Base-by-base conservation (phyloP, 2,329 filamentous ascomycete species). In the Stagonosporopsis tanaceti region DNA sequence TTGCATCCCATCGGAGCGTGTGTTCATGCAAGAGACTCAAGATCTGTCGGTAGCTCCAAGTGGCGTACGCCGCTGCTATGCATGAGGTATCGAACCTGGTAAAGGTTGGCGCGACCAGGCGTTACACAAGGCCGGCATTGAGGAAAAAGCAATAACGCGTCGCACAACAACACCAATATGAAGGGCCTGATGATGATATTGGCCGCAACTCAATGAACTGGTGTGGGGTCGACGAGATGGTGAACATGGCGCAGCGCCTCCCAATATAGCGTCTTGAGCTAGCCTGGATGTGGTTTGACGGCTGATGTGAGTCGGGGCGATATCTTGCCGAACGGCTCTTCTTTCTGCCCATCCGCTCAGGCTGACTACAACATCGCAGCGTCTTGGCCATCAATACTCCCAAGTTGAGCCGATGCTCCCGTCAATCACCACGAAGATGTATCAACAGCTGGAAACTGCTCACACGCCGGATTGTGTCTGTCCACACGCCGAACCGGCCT, bases 241-340 rank as follows among this genome's bases (percentile, higher is more conserved):
- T 42, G 37, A 40, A 17, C 27, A 17, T 24, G 46, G 35, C 47
- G 47, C 44, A 37, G 42, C 24, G 35, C 28, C 24, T 38, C 27
- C 8, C 17, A 44, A 30, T 14, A n/a, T 39, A 39, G 46, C 25
- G 40, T 40, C n/a, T 42, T 12, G 30, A 34, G 44, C 50, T 40
- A 50, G 34, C 25, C 22, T 4, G 7, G 32, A 40, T 40, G 8
- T 6, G 35, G 46, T 2, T 37, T 30, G 5, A 25, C 34, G 37
- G 7, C 44, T 48, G 48, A 42, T 14, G 40, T 50, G 17, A 59
- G 46, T 38, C 56, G 56, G 56, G n/a, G 4, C 4, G 17, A 50
- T 24, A 20, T 47, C 46, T 30, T 2, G 4, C 56, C 56, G 56
- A 40, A 30, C 38, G 42, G 38, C 30, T 25, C 42, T 3, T 37